Evolutionary conservation across 495 filamentous ascomycete species (phyloP), one percentile per base, ranked within the genome.

Genomic region (Neurospora tetrasperma): DNA sequence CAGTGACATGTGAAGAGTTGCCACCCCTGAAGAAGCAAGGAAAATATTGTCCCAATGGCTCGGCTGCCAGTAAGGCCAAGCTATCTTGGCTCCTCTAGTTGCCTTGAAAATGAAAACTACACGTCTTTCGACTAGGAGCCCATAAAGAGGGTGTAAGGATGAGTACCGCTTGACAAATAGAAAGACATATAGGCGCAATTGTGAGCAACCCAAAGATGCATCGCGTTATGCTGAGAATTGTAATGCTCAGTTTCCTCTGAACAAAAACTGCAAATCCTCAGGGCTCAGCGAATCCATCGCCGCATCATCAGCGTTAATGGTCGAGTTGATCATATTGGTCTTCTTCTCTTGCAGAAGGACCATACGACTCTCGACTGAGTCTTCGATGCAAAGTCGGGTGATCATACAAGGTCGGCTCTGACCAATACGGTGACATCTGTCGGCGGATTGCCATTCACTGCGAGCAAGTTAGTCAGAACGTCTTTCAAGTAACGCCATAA

Each of bases 271-370:
- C 86, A 99, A 91, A 78, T 99, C 96, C 77, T 93, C 92, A 0
- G 90, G 87, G n/a, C 89, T 94, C 43, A 98, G 84, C 71, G 93
- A 93, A 77, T 98, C 93, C 88, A 97, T 90, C 0, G 94, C 92
- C 2, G 87, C 86, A 74, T 94, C 89, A 79, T 98, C 94, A 69
- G 92, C 90, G 79, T 98, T 97, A 79, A 99, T 93, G 1, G 95
- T 99, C 46, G 93, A 94, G 73, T 94, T 91, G 74, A 99, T 98
- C 90, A 99, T 92, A 72, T 92, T 93, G 1, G 93, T 91, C 82
- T 99, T 99, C 86, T 98, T 99, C 84, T 98, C 96, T 80, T 98
- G 96, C 7, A 99, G 84, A 71, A 95, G 85, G 11, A 98, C 92
- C 86, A 98, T 98, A 20, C 96, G 89, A 69, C 90, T 93, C 82